phyloP scores from a whole-genome alignment of 768 basidiomycete species.

The Pleurotus salmoneostramineus region DNA sequence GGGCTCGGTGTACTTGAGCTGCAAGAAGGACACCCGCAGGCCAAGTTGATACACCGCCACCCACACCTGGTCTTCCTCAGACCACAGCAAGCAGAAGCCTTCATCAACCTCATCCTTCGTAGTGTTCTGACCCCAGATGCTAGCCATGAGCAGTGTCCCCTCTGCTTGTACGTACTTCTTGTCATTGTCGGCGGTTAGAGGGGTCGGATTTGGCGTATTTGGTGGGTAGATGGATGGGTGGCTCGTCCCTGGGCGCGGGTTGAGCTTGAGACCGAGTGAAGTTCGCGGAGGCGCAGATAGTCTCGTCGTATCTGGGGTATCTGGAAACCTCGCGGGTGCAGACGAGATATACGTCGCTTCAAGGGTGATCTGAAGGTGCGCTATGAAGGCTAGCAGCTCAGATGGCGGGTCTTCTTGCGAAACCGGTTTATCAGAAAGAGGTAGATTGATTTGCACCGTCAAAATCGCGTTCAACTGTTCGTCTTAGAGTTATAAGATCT shows the following conservation, averaged over 20 bases:
- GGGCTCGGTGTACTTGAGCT: slow-evolving; percentile 66
- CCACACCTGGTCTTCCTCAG: slow-evolving; percentile 58
- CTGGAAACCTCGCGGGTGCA: slow-evolving; percentile 28
- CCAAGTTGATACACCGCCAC: slow-evolving; percentile 76
- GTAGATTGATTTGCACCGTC: slow-evolving; percentile 58
- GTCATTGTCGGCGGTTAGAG: slow-evolving; percentile 68
- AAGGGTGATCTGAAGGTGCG: slow-evolving; percentile 72
- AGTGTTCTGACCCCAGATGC: slow-evolving; percentile 70
- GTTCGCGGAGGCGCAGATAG: slow-evolving; percentile 52
- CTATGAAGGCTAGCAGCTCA: slow-evolving; percentile 53
- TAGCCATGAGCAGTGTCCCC: slow-evolving; percentile 67
- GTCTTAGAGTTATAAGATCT: slow-evolving; percentile 33
- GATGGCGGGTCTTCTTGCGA: slow-evolving; percentile 38
- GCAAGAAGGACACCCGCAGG: slow-evolving; percentile 75
- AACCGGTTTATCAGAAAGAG: slow-evolving; percentile 30
- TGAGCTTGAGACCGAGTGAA: slow-evolving; percentile 33
- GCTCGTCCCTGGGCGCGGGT: slow-evolving; percentile 30
- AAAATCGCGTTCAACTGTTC: slow-evolving; percentile 51
- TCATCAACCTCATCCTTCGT: slow-evolving; percentile 41
- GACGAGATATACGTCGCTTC: slow-evolving; percentile 79
- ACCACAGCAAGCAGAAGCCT: slow-evolving; percentile 66
- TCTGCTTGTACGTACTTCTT: slow-evolving; percentile 74
- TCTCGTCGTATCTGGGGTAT: slow-evolving; percentile 31
- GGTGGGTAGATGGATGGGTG: slow-evolving; percentile 78
- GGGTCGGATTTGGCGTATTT: slow-evolving; percentile 80